Evolutionary conservation across 805 yeast genomes (phyloP), one percentile per base, ranked within the genome.

Genomic region (Yarrowia hollandica): DNA sequence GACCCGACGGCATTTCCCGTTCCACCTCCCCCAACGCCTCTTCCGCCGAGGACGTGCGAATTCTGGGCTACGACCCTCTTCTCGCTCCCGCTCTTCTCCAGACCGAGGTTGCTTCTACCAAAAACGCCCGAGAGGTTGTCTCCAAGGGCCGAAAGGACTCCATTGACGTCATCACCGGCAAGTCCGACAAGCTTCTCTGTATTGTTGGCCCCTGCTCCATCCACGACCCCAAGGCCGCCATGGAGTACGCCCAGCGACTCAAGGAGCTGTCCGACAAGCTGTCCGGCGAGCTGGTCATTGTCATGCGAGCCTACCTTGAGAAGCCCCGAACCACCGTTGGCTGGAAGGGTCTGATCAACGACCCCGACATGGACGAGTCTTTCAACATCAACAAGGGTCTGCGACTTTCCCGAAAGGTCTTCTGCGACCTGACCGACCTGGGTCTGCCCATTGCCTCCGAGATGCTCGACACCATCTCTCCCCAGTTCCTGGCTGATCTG

Each of bases 271-370:
- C 90, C 33, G 86, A 83, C 33, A 88, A 88, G 72, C 80, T 88
- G 63, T 73, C 83, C 62, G 82, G 78, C 59, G 98, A 92, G 65
- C 79, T 92, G 60, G 86, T 85, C 60, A 81, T 92, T 61, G 82
- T 92, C 64, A 92, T 92, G 99, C 86, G 99, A 78, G 98, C 98
- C 6, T 92, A 92, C 80, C 80, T 92, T 66, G 99, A 92, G 77
- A 92, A 92, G 76, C 99, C 99, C 69, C 86, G 99, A 79, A 92
- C 99, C 64, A 92, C 98, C 21, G 98, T 92, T 59, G 99, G 99
- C 64, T 92, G 99, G 99, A 92, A 92, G 76, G 99, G 99, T 68
- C 79, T 92, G 68, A 90, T 92, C 72, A 92, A 92, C 74, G 99
- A 92, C 75, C 99, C 99, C 46, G 96, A 92, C 69, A 82, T 92